phyloP scores from a whole-genome alignment of 176 grass and related monocot species.

The Oryza nivara region DNA sequence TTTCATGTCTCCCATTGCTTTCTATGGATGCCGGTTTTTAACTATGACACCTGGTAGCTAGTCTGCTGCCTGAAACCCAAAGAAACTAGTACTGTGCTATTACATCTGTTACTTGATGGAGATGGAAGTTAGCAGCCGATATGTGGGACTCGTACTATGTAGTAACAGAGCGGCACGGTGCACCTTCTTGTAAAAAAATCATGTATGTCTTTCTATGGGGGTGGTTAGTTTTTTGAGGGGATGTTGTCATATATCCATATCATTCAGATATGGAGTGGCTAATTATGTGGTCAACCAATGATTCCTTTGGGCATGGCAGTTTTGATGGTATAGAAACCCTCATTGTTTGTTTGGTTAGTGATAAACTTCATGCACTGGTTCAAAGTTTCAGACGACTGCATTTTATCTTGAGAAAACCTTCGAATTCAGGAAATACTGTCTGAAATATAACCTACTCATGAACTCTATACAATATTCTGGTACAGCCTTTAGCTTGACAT shows the following conservation, averaged over 20 bases:
- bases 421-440: background rate
- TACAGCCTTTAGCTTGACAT: background rate
- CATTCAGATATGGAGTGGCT: background rate
- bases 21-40: background rate
- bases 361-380: background rate
- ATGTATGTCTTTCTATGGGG: background rate
- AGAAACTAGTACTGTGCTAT: background rate
- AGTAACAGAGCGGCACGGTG: background rate
- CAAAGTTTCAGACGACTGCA: background rate
- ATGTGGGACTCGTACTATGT: background rate
- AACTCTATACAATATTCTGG: background rate
- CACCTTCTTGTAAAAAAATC: background rate
- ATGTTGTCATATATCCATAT: background rate
- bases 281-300: background rate
- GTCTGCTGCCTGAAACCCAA: background rate
- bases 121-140: constrained; percentile 14
- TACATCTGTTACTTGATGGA: background rate
- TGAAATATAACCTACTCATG: background rate
- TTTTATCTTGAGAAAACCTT: background rate
- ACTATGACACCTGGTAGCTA: background rate
- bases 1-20: background rate
- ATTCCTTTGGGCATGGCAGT: background rate
- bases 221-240: constrained; percentile 7
- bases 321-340: background rate
- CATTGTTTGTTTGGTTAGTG: background rate